phyloP scores from a whole-genome alignment of 192 early-diverging fungal genomes.

The Backusella parvicylindrica region DNA sequence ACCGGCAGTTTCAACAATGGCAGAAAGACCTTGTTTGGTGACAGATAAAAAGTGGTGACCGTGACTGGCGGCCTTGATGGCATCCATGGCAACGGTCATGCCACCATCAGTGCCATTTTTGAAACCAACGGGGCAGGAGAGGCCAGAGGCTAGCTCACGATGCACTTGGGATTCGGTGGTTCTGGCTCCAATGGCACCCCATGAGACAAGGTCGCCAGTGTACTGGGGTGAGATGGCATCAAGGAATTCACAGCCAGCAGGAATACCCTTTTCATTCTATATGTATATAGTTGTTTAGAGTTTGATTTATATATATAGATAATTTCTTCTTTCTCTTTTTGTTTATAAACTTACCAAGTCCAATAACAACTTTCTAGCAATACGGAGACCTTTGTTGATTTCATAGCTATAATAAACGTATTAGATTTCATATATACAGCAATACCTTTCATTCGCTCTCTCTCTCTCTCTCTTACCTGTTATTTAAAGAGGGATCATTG shows the following conservation, averaged over 20 bases:
- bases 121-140: conserved; percentile 78
- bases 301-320: not conserved
- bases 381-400: conserved; percentile 81
- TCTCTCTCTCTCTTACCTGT: conserved; percentile 36
- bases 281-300: not conserved
- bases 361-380: conserved; percentile 66
- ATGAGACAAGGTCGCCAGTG: conserved; percentile 70
- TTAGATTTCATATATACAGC: not conserved
- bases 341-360: conserved; percentile 51
- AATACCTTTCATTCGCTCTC: too few relatives aligned
- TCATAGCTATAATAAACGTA: conserved; percentile 43
- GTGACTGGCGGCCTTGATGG: conserved; percentile 80
- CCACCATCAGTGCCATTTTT: conserved; percentile 83
- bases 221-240: conserved; percentile 84
- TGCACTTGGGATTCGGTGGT: conserved; percentile 85
- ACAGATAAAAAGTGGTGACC: conserved; percentile 80
- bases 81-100: conserved; percentile 86
- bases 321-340: not conserved
- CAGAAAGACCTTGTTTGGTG: conserved; percentile 80
- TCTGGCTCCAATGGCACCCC: conserved; percentile 79
- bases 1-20: conserved; percentile 83
- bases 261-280: conserved; percentile 48
- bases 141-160: conserved; percentile 76
- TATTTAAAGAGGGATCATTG: conserved; percentile 73
- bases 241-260: conserved; percentile 73